Evolutionary conservation across 176 grass and related monocot genomes (phyloP).

Genomic region (Thinopyrum elongatum): DNA sequence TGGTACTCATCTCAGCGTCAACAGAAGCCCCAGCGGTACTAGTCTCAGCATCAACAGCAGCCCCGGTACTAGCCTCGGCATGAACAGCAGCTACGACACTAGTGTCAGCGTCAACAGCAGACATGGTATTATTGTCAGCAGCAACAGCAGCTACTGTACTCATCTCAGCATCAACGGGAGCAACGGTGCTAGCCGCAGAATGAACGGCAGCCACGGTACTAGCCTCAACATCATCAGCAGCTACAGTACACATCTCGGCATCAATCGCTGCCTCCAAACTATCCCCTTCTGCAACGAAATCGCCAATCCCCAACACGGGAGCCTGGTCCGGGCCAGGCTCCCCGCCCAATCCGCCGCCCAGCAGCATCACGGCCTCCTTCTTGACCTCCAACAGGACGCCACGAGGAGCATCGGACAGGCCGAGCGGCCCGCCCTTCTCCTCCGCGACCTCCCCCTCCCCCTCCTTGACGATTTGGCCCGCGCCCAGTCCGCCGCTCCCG

Average conservation of each 20-base stretch:
- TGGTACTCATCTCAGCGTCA: background rate
- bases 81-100: background rate
- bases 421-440: background rate
- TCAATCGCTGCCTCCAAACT: background rate
- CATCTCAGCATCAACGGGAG: background rate
- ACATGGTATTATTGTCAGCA: background rate
- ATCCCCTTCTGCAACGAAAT: slow-evolving; percentile 21
- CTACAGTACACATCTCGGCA: background rate
- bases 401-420: background rate
- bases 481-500: background rate
- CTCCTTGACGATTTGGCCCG: background rate
- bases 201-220: background rate
- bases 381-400: slow-evolving; percentile 6
- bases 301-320: background rate
- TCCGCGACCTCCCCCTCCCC: background rate
- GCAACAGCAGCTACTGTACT: background rate
- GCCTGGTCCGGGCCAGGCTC: slow-evolving; percentile 5
- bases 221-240: background rate
- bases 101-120: background rate
- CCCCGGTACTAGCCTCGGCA: background rate
- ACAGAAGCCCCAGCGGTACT: background rate
- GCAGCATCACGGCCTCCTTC: background rate
- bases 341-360: background rate
- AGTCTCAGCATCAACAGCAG: background rate
- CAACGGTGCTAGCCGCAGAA: background rate